These are phyloP conservation scores for Mitragyna speciosa DNA, from an alignment of 257 asterid species.

Conservation along the genomic window DNA sequence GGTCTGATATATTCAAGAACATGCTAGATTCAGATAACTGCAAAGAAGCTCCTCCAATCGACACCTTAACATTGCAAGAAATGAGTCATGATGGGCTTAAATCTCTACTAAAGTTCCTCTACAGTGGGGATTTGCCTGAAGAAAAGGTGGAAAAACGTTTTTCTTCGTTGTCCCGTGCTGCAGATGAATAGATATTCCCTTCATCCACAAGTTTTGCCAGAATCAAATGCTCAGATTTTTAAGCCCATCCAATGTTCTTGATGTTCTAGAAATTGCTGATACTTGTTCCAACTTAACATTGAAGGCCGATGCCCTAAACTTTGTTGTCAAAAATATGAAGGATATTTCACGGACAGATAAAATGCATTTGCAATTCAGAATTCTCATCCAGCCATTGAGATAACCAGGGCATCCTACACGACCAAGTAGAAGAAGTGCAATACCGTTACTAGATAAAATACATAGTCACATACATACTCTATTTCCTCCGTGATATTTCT, in stretches of 20 bases:
- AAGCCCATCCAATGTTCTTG: slow-evolving; percentile 66
- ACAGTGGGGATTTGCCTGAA: slow-evolving; percentile 57
- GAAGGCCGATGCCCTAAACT: slow-evolving; percentile 66
- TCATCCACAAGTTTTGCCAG: slow-evolving; percentile 68
- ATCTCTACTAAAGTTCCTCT: slow-evolving; percentile 64
- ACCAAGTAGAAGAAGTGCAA: too few species aligned
- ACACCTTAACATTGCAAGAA: slow-evolving; percentile 61
- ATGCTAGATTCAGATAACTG: slow-evolving; percentile 72
- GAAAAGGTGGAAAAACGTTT: slow-evolving; percentile 68
- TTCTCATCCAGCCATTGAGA: slow-evolving; percentile 51
- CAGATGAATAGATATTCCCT: slow-evolving; percentile 87
- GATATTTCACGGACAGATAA: slow-evolving; percentile 68
- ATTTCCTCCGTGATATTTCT: too few species aligned
- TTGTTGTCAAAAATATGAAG: slow-evolving; percentile 81
- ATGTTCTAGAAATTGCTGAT: slow-evolving; percentile 68
- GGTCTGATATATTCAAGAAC: slow-evolving; percentile 65
- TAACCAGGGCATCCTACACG: too few species aligned
- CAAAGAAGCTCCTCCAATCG: slow-evolving; percentile 63
- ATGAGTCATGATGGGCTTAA: slow-evolving; percentile 60
- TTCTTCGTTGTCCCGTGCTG: slow-evolving; percentile 67
- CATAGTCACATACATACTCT: too few species aligned
- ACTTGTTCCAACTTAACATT: slow-evolving; percentile 65
- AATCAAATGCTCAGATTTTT: slow-evolving; percentile 66
- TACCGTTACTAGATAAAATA: too few species aligned
- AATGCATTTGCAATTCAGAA: slow-evolving; percentile 85